Evolutionary conservation across 306 rosid genomes (phyloP).

Genomic region (Mimosa bimucronata): DNA sequence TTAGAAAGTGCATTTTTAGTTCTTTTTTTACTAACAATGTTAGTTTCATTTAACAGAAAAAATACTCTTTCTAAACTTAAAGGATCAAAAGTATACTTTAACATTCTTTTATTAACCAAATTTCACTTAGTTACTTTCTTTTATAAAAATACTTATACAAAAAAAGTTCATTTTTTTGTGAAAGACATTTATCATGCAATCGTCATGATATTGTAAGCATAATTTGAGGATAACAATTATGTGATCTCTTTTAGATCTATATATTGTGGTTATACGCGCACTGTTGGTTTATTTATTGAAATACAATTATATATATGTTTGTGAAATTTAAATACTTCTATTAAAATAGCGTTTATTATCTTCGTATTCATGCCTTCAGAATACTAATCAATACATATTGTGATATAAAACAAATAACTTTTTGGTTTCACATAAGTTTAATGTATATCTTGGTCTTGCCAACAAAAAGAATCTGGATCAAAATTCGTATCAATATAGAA

Average conservation of each 20-base stretch:
- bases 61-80: no score
- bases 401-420: neutral
- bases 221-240: neutral
- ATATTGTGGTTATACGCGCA: neutral
- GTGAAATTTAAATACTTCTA: neutral
- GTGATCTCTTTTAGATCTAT: neutral
- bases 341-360: neutral
- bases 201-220: neutral
- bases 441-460: neutral
- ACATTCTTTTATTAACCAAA: neutral
- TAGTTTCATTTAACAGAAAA: no score
- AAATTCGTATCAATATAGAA: neutral
- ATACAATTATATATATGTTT: neutral
- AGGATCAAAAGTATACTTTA: no score
- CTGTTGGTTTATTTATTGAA: neutral
- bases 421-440: neutral
- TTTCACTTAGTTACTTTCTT: neutral
- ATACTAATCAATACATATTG: neutral
- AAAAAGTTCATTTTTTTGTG: neutral
- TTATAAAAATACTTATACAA: neutral
- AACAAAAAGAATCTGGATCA: neutral
- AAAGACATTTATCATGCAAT: neutral
- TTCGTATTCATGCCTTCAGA: no score
- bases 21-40: no score
- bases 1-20: no score